Evolutionary conservation across 371 early-diverging fungal genomes (phyloP).

Genomic region (Apophysomyces sp.): DNA sequence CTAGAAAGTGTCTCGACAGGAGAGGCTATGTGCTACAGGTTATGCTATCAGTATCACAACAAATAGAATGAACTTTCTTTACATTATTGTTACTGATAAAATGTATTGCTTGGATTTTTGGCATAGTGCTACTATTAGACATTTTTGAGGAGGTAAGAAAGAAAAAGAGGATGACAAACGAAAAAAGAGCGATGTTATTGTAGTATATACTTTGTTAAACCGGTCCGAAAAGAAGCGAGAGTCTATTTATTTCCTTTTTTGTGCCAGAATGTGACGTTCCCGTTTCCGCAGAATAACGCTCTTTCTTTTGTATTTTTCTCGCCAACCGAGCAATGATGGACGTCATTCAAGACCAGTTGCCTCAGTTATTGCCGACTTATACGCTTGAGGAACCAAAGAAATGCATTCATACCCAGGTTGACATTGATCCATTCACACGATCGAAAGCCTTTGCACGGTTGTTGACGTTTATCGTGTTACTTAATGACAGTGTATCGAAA

Average conservation of each 20-base stretch:
- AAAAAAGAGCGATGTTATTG: not conserved
- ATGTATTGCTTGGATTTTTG: not conserved
- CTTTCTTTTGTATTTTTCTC: not conserved
- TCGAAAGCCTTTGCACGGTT: constrained; percentile 71
- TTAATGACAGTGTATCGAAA: constrained; percentile 68
- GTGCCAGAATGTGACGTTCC: not conserved
- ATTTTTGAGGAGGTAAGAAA: not conserved
- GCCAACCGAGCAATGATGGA: not conserved
- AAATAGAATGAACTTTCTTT: not conserved
- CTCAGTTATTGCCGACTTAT: constrained; percentile 13
- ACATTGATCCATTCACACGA: constrained; percentile 54
- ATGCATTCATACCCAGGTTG: constrained; percentile 53
- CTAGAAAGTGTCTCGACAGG: not conserved
- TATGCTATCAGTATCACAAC: not conserved
- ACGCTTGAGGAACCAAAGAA: constrained; percentile 44
- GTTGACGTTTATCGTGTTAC: constrained; percentile 68
- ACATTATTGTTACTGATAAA: not conserved
- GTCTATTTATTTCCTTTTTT: not conserved
- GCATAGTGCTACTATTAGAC: not conserved
- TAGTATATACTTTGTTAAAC: not conserved
- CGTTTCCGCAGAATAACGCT: not conserved
- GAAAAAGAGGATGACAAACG: not conserved
- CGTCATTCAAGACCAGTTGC: not conserved
- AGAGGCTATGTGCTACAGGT: not conserved
- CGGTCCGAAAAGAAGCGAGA: not conserved